Evolutionary conservation across 352 stramenopile genomes (phyloP), one percentile per base, ranked within the genome.

Genomic region (Pilasporangium apinafurcum): DNA sequence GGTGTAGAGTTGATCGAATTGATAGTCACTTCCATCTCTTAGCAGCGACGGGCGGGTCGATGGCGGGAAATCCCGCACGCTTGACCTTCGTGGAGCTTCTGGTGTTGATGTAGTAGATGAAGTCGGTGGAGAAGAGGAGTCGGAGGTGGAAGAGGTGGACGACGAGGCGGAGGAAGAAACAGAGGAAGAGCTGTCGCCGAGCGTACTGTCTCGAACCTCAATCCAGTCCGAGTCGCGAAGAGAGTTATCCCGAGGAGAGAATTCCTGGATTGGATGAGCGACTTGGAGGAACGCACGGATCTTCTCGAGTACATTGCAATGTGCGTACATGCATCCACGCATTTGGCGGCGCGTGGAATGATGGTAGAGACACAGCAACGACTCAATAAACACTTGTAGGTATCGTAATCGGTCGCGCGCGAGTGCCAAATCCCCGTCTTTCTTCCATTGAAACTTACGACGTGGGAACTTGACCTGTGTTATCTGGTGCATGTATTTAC

Each of bases 251-350:
- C 29, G 21, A 16, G 18, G 32, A 41, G n/a, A 49, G 17, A 46
- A 14, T 13, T 13, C 9, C 8, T 67, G 40, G 17, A 56, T 52
- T 28, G 59, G 45, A 26, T 48, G 53, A 10, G 33, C n/a, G 12
- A 79, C 65, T 28, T 65, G 48, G 5, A 91, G 44, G 51, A 91
- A 89, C 2, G 21, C 32, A 27, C 65, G 54, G 41, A 91, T 68
- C 8, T 55, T 44, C 17, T 37, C 51, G 8, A 84, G 50, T 14
- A 80, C 44, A 12, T 38, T 28, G 43, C 76, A 91, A 26, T 75
- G 42, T 10, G 54, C 47, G 38, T 83, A 78, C 32, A 81, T 58
- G 38, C 79, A 91, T 37, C 61, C 70, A 12, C 72, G 72, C 42
- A 78, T 45, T 24, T 83, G 65, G 8, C 76, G 72, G 24, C 66